Base-by-base conservation (phyloP, 2,329 filamentous ascomycete species). In the Exophiala alcalophila region DNA sequence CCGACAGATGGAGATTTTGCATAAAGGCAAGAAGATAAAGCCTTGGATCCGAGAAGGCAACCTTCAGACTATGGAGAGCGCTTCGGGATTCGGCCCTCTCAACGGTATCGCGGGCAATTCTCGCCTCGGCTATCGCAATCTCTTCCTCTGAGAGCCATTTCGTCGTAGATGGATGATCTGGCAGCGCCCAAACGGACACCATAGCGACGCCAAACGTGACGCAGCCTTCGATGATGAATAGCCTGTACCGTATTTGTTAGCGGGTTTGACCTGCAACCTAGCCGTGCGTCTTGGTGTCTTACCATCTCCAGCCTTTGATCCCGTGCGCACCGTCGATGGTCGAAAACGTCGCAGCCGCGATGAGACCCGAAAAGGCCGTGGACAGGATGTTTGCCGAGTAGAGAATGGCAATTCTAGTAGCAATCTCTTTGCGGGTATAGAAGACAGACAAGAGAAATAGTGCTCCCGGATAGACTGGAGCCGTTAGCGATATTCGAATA, bases 381-480 rank as follows among this genome's bases (percentile, higher is more conserved):
- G 77, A 77, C 51, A 80, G 72, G 49, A 79, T 70, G 55, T 78
- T 78, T 2, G 76, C 75, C 47, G 75, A 75, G 61, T 79, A 80
- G 15, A 81, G 61, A 20, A 80, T 69, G 41, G 76, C 75, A 53
- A 79, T 77, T 12, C 53, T 24, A 35, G 65, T 65, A 11, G 73
- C 71, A 49, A 80, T 56, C 61, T 80, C 76, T 33, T 73, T 70
- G 29, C 78, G 70, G 1, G 79, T 83, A 60, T 84, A 84, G 32
- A 47, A 47, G 16, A 41, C 15, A 3, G 38, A 38, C 9, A 52
- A 73, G 77, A 84, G 51, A 80, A 80, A 0, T 75, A 80, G 12
- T 82, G 68, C 32, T 81, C 77, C 81, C 0, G 81, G 80, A 18
- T 82, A 66, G 59, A 27, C 30, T 32, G 30, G 4, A n/a, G 14